Percentiles rank a stretch among this genome's conserved stretches.
phyloP scores from a whole-genome alignment of 1,139 yeast genomes.

The Pichia kudriavzevii region DNA sequence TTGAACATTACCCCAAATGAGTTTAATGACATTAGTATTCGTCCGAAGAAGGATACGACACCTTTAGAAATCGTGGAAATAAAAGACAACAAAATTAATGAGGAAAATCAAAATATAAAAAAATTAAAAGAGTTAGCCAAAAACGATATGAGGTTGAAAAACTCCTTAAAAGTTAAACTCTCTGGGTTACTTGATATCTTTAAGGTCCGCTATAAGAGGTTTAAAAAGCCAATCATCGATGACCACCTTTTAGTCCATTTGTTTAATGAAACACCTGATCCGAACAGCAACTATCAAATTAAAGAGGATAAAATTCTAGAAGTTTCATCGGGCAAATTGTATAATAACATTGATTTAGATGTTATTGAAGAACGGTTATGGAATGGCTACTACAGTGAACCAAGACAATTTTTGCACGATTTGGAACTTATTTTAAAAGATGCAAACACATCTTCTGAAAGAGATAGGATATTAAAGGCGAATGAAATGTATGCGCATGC shows the following conservation, averaged over 20 bases:
- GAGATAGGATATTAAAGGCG: slow-evolving; percentile 81
- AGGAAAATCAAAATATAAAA: slow-evolving; percentile 35
- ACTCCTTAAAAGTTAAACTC: slow-evolving; percentile 73
- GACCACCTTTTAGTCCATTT: slow-evolving; percentile 66
- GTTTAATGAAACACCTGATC: slow-evolving; percentile 49
- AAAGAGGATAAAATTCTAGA: slow-evolving; percentile 71
- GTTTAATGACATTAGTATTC: slow-evolving; percentile 43
- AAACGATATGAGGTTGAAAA: slow-evolving; percentile 74
- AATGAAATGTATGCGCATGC: slow-evolving; percentile 96
- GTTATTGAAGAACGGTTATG: slow-evolving; percentile 90
- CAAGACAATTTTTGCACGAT: slow-evolving; percentile 81
- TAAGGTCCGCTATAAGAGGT: slow-evolving; percentile 78
- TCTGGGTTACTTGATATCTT: slow-evolving; percentile 87
- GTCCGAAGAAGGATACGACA: slow-evolving; percentile 45
- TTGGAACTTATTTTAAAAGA: slow-evolving; percentile 79
- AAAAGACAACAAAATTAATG: slow-evolving; percentile 2
- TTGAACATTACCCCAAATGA: slow-evolving; percentile 61
- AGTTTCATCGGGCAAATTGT: slow-evolving; percentile 61
- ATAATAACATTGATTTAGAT: slow-evolving; percentile 85
- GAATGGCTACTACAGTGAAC: slow-evolving; percentile 95
- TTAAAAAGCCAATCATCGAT: slow-evolving; percentile 84
- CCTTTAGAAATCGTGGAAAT: slow-evolving; percentile 33
- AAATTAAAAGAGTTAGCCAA: slow-evolving; percentile 28
- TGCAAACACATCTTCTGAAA: slow-evolving; percentile 64
- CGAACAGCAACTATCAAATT: slow-evolving; percentile 34